Percentiles rank a stretch among this genome's conserved stretches.
These are phyloP conservation scores for Pterocarpus macrocarpus DNA, from an alignment of 306 rosid genomes.

Conservation along the genomic window DNA sequence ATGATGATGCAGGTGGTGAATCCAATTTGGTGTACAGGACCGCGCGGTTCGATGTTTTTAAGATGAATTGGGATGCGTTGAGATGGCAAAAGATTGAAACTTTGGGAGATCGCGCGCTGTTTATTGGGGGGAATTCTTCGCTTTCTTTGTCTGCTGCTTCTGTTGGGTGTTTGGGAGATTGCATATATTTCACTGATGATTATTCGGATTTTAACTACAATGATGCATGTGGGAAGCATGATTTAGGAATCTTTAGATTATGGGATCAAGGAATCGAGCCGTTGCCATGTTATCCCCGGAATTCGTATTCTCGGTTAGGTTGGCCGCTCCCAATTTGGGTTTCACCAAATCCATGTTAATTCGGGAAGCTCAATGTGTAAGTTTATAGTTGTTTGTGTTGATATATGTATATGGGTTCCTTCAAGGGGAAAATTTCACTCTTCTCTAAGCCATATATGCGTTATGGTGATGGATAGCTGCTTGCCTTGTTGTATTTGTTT, in stretches of 20 bases:
- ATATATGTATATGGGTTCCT: neutral
- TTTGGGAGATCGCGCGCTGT: conserved; percentile 66
- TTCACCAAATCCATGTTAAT: conserved; percentile 69
- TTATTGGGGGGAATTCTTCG: conserved; percentile 71
- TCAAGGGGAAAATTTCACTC: neutral
- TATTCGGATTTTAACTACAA: conserved; percentile 64
- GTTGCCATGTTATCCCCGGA: conserved; percentile 58
- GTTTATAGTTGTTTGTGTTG: conserved; percentile 4
- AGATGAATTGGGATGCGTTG: conserved; percentile 60
- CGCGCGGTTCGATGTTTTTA: conserved; percentile 59
- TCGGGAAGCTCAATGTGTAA: conserved; percentile 4
- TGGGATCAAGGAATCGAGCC: conserved; percentile 56
- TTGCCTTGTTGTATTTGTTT: neutral
- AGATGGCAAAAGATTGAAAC: conserved; percentile 58
- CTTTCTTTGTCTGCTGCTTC: conserved; percentile 64
- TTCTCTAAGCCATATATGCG: neutral
- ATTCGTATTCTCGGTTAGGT: conserved; percentile 44
- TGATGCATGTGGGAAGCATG: conserved; percentile 61
- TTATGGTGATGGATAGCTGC: neutral
- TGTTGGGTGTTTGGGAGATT: conserved; percentile 58
- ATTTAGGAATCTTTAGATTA: conserved; percentile 68
- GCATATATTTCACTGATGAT: conserved; percentile 76
- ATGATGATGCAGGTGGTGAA: neutral
- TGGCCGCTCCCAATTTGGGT: conserved; percentile 77
- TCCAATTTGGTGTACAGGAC: conserved; percentile 52